These are phyloP conservation scores for Escovopsis weberi DNA, from an alignment of 2,329 filamentous ascomycete genomes.

Conservation along the genomic window DNA sequence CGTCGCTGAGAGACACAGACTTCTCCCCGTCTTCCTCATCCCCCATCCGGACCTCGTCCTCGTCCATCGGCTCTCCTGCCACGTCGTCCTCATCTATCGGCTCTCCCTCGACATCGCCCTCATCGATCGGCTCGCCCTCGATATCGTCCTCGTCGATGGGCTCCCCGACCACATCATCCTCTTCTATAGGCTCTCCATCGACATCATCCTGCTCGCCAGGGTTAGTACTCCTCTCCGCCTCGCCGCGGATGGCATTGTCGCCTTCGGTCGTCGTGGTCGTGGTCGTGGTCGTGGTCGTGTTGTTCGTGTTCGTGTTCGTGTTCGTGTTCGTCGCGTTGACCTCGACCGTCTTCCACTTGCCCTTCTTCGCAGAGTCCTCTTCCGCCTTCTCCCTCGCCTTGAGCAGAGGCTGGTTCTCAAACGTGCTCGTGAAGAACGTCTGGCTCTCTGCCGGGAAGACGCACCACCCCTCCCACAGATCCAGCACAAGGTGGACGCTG, in stretches of 20 bases:
- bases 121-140: conserved; percentile 27
- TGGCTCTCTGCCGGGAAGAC: conserved; percentile 63
- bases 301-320: no score
- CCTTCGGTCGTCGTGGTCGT: conserved; percentile 5
- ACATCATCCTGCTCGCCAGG: conserved; percentile 34
- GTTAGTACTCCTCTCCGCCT: conserved; percentile 22
- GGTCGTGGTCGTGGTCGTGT: no score
- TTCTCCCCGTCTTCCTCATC: no score
- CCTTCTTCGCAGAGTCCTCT: conserved; percentile 12
- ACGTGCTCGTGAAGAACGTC: conserved; percentile 53
- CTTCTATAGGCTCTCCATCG: conserved; percentile 30
- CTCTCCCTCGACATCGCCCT: conserved; percentile 24
- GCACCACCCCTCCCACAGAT: conserved; percentile 58
- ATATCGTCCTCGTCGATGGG: conserved; percentile 33
- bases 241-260: conserved; percentile 7
- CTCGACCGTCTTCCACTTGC: conserved; percentile 38
- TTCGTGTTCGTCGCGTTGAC: conserved; percentile 8
- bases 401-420: conserved; percentile 50
- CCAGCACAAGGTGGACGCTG: conserved; percentile 53
- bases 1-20: not conserved
- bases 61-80: conserved; percentile 24
- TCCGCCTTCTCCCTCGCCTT: conserved; percentile 18
- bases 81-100: conserved; percentile 27
- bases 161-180: conserved; percentile 26
- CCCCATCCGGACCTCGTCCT: conserved; percentile 31